A percentile compares a stretch with the other conserved stretches of the same genome.
Conservation (phyloP, 805 yeast genomes). For the Yarrowia sp. region DNA sequence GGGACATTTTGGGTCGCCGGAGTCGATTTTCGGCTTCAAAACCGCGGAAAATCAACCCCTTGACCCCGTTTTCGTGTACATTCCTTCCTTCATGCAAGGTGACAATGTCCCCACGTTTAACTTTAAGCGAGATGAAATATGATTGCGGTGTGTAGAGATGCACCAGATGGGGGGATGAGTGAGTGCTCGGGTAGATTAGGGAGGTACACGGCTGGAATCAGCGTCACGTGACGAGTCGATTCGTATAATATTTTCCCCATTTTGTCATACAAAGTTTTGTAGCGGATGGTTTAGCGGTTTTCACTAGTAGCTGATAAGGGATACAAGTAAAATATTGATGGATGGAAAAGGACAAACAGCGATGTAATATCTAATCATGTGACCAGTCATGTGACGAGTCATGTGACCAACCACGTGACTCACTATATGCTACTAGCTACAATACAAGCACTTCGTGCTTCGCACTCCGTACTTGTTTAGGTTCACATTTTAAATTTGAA, state of each 20-base stretch:
- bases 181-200: not conserved
- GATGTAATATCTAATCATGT: too few relatives aligned
- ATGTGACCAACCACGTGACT: too few relatives aligned
- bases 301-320: too few relatives aligned
- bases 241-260: too few relatives aligned
- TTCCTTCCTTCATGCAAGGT: not conserved
- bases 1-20: not conserved
- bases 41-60: not conserved
- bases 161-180: not conserved
- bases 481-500: too few relatives aligned
- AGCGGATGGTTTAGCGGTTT: too few relatives aligned
- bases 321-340: too few relatives aligned
- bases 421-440: too few relatives aligned
- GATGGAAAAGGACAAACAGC: too few relatives aligned
- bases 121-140: conserved; percentile 17
- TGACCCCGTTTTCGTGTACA: not conserved
- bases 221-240: not conserved
- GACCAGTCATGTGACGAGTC: too few relatives aligned
- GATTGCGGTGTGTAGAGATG: conserved; percentile 10
- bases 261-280: not conserved
- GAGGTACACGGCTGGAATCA: not conserved
- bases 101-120: conserved; percentile 7
- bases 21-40: not conserved
- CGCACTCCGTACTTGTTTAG: too few relatives aligned
- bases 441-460: too few relatives aligned